Evolutionary conservation across 345 rosid genomes (phyloP), one percentile per base, ranked within the genome.

Genomic region (Populus deltoides): DNA sequence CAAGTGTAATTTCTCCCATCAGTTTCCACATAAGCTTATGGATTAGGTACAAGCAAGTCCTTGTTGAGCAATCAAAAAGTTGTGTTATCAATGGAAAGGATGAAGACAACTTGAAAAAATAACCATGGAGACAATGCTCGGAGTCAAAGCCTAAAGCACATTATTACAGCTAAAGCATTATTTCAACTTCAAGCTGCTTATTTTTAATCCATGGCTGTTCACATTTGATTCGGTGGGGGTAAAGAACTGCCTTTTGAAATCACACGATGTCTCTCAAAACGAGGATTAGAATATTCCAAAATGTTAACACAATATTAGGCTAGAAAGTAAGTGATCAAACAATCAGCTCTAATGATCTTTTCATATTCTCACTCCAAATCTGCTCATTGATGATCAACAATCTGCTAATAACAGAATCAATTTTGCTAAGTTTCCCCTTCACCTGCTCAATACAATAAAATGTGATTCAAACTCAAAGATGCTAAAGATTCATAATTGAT

Each of bases 31-130:
- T 7, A 20, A 25, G 24, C 69, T 74, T 74, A 38, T 66, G 9
- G 6, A 66, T 66, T 27, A 62, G 57, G 18, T 74, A 17, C 13
- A 69, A 17, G 31, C 3, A 75, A 75, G 78, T 63, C 66, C 62
- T 16, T 36, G 73, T 45, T n/a, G 4, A n/a, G 13, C 27, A 57
- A 57, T 57, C 69, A 39, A 41, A 57, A 24, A 73, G 16, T 47
- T 47, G 39, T 13, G 22, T 67, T 49, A 35, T 73, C 1, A 57
- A 31, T 38, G 27, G 49, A 22, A 25, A 55, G 59, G 36, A 72
- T 3, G 53, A 62, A 36, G 29, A n/a, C 6, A 0, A 72, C 35
- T 20, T 29, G 20, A 35, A 10, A 36, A 11, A 35, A 57, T 35
- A 22, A n/a, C n/a, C 18, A 73, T 17, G 20, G 47, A 47, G 17